Evolutionary conservation across 305 asterid species (phyloP).

Genomic region (Solanum hybrid): DNA sequence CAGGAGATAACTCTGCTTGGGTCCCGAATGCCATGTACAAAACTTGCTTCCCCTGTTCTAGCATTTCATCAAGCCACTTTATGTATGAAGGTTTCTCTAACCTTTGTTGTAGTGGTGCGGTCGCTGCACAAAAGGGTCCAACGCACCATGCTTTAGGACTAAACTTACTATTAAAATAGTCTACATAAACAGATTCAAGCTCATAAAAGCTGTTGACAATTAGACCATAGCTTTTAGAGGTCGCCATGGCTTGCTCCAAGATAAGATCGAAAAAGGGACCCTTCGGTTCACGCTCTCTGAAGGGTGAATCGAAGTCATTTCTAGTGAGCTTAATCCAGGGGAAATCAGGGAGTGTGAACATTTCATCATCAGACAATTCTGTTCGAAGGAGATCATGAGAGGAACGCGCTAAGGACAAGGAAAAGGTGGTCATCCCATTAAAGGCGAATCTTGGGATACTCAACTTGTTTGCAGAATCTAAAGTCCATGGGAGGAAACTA

Average conservation of each 20-base stretch:
- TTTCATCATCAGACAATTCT: conserved; percentile 38
- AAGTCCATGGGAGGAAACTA: conserved; percentile 55
- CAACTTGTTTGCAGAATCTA: conserved; percentile 28
- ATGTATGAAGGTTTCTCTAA: conserved; percentile 24
- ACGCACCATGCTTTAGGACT: conserved; percentile 22
- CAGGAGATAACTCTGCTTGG: background rate
- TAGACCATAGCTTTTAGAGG: conserved; percentile 31
- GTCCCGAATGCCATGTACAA: conserved; percentile 55
- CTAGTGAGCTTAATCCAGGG: background rate
- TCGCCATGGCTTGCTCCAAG: background rate
- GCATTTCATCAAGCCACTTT: conserved; percentile 44
- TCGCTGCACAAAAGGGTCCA: conserved; percentile 17
- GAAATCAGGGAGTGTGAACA: conserved; percentile 15
- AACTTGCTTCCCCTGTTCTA: conserved; percentile 21
- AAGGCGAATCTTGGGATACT: conserved; percentile 46
- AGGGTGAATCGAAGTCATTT: conserved; percentile 20
- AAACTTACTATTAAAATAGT: conserved; percentile 2
- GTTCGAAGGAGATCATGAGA: background rate
- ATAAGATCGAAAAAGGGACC: conserved; percentile 31
- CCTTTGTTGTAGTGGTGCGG: background rate
- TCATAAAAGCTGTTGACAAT: conserved; percentile 43
- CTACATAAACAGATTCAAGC: conserved; percentile 33
- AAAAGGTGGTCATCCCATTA: conserved; percentile 39
- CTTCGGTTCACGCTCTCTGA: conserved; percentile 15
- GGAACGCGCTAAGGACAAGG: background rate